Conservation (phyloP, 495 filamentous ascomycete genomes). For the Chaetomium fimeti region DNA sequence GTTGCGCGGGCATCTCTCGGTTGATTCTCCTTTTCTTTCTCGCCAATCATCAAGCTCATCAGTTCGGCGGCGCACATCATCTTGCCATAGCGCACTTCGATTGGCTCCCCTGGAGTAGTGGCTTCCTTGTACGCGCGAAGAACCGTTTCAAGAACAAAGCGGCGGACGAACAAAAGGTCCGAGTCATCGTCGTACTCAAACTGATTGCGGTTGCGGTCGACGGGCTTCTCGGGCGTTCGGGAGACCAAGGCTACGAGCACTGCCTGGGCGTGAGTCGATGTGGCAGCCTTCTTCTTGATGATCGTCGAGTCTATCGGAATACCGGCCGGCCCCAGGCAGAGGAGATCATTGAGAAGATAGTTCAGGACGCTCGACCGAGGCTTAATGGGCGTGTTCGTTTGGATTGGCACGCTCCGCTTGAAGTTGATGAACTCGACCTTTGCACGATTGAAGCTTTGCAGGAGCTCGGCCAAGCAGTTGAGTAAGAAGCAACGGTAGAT, state of each 20-base stretch:
- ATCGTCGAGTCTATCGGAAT: constrained; percentile 65
- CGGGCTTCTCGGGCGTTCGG: constrained; percentile 75
- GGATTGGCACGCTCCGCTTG: constrained; percentile 78
- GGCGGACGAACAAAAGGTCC: constrained; percentile 86
- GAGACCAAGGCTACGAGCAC: constrained; percentile 83
- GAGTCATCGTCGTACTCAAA: constrained; percentile 76
- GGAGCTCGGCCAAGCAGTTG: constrained; percentile 86
- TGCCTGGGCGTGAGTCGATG: constrained; percentile 78
- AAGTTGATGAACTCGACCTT: constrained; percentile 99
- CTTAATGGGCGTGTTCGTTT: constrained; percentile 83
- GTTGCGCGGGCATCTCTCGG: constrained; percentile 42
- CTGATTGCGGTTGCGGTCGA: constrained; percentile 45
- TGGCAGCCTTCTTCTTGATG: constrained; percentile 79
- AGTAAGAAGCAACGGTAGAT: constrained; percentile 95
- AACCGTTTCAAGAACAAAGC: constrained; percentile 91
- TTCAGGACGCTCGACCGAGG: constrained; percentile 89
- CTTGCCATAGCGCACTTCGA: constrained; percentile 84
- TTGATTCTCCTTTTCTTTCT: constrained; percentile 59
- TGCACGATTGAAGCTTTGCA: constrained; percentile 88
- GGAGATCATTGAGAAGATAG: constrained; percentile 83
- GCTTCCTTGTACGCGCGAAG: constrained; percentile 91
- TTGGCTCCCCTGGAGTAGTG: constrained; percentile 67
- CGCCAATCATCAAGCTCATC: constrained; percentile 87
- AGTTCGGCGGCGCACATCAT: constrained; percentile 84
- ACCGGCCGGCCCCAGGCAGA: constrained; percentile 73